Evolutionary conservation across 352 stramenopile species (phyloP), one percentile per base, ranked within the genome.

Genomic region (Albugo candida): DNA sequence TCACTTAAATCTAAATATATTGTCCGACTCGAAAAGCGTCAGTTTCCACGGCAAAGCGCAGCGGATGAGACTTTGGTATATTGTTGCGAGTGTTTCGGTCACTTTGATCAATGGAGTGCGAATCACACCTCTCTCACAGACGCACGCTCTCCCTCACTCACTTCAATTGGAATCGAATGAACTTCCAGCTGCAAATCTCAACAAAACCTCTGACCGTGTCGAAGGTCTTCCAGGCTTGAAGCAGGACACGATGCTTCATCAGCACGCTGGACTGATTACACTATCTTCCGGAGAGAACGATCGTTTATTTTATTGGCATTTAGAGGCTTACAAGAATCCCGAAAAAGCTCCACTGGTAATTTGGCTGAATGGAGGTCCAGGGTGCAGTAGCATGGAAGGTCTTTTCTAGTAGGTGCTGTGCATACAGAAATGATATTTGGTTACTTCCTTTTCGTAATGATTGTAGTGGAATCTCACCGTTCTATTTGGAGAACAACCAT

Each of bases 251-350:
- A 65, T 80, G 24, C 52, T 85, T n/a, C 61, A 59, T 20, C 76
- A 89, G 20, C 70, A 85, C 49, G 76, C 76, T 0, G 76, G 76
- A 0, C 59, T 59, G 31, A 79, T 89, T 38, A 36, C 63, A 1
- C 41, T 89, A 20, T 55, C 70, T 49, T 53, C 64, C 13, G 57
- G 35, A 13, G 65, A 63, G 21, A 64, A 62, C 17, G 81, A 81
- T 52, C 53, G 59, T 2, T 61, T 89, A 21, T 89, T 89, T 51
- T 89, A 86, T 47, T 89, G 77, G 77, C 73, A 83, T 47, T 82
- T 89, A 37, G 55, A 63, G 17, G 70, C 73, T 1, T 54, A 63
- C 13, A 53, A 60, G 13, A 48, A 69, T 13, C 34, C 73, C 5
- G 61, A 74, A 48, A 71, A 53, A 10, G 63, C 64, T 20, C 73